phyloP scores from a whole-genome alignment of 2,329 filamentous ascomycete species.

The Pseudodiploospora longispora region DNA sequence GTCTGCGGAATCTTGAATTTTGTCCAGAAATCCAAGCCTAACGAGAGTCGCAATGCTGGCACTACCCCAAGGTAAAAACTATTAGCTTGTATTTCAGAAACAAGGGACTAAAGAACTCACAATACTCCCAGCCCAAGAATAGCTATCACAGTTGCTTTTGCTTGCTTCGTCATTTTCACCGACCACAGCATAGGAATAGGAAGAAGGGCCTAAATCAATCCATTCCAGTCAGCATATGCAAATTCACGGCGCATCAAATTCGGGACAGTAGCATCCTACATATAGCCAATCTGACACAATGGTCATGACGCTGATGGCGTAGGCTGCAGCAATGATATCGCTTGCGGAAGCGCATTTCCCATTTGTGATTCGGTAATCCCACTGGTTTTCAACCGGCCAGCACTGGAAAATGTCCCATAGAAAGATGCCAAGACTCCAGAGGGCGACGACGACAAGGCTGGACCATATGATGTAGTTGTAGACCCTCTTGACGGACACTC shows the following conservation, averaged over 20 bases:
- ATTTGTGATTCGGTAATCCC: constrained; percentile 40
- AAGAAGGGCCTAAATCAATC: constrained; percentile 31
- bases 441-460: constrained; percentile 36
- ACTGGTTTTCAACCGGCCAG: constrained; percentile 40
- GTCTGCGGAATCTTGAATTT: constrained; percentile 36
- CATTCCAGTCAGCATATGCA: not conserved
- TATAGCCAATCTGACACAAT: constrained; percentile 48
- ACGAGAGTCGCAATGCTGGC: constrained; percentile 48
- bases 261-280: constrained; percentile 19
- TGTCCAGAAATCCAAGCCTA: constrained; percentile 39
- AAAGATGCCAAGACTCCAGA: constrained; percentile 41
- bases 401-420: constrained; percentile 47
- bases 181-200: constrained; percentile 48
- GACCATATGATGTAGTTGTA: constrained; percentile 41
- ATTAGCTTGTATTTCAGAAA: constrained; percentile 8
- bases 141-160: constrained; percentile 42
- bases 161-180: constrained; percentile 44
- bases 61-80: constrained; percentile 17
- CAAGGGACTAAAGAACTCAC: constrained; percentile 18
- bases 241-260: too few relatives aligned
- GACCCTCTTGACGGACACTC: constrained; percentile 35
- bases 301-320: constrained; percentile 43
- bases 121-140: constrained; percentile 44
- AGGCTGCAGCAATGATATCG: constrained; percentile 39
- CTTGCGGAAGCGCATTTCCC: constrained; percentile 35